A percentile compares a stretch with the other conserved stretches of the same genome.
Conservation (phyloP, 495 filamentous ascomycete genomes). For the Aspergillus nidulans region DNA sequence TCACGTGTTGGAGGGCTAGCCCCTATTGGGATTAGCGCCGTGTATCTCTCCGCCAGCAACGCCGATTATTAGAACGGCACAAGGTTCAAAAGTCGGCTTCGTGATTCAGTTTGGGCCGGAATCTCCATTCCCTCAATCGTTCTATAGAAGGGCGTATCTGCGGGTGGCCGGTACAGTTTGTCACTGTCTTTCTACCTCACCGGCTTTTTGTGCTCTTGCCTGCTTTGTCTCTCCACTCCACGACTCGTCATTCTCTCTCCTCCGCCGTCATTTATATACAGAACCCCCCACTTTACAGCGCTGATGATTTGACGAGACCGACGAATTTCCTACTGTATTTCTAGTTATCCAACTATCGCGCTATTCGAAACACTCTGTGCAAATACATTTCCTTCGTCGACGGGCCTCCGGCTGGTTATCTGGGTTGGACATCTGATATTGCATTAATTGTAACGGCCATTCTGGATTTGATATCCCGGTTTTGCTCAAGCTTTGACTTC, state of each 20-base stretch:
- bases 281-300: slow-evolving; percentile 22
- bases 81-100: slow-evolving; percentile 20
- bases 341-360: slow-evolving; percentile 20
- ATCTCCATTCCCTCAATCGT: slow-evolving; percentile 13
- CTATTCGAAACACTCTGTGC: slow-evolving; percentile 10
- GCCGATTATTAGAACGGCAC: slow-evolving; percentile 10
- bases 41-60: slow-evolving; percentile 7
- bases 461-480: slow-evolving; percentile 13
- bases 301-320: slow-evolving; percentile 45
- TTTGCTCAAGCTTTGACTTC: slow-evolving; percentile 3
- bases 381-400: slow-evolving; percentile 10
- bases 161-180: not conserved
- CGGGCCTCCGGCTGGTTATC: not conserved
- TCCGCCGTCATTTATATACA: slow-evolving; percentile 14
- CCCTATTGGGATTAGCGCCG: slow-evolving; percentile 3
- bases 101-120: slow-evolving; percentile 10
- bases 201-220: not conserved
- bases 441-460: slow-evolving; percentile 16
- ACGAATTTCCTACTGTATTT: slow-evolving; percentile 44
- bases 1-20: slow-evolving; percentile 17
- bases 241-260: slow-evolving; percentile 4
- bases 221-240: not conserved
- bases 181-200: not conserved
- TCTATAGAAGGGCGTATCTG: slow-evolving; percentile 10
- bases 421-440: slow-evolving; percentile 10